A percentile compares a stretch with the other conserved stretches of the same genome.
Evolutionary conservation across 805 yeast genomes (phyloP).

Genomic region (Ogataea angusta): DNA sequence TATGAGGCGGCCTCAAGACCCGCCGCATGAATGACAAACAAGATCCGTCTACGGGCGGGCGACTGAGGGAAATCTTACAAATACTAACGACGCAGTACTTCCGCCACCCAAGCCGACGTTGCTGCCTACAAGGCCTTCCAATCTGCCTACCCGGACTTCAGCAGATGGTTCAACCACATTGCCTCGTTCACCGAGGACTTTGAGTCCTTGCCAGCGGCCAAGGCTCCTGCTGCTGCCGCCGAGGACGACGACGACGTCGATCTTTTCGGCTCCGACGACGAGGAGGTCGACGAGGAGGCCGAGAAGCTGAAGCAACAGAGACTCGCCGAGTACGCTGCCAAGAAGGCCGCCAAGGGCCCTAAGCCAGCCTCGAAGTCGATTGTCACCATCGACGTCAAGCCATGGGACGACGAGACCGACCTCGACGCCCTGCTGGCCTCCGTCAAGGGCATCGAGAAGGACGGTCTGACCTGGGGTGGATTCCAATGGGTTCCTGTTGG

Average conservation of each 20-base stretch:
- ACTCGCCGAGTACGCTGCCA: constrained; percentile 95
- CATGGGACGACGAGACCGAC: constrained; percentile 99
- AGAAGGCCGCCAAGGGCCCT: constrained; percentile 90
- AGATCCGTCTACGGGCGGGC: constrained; percentile 35
- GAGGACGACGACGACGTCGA: constrained; percentile 91
- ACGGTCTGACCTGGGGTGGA: constrained; percentile 99
- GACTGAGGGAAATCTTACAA: constrained; percentile 32
- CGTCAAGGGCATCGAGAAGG: constrained; percentile 81
- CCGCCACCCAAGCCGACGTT: constrained; percentile 96
- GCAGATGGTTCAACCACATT: constrained; percentile 99
- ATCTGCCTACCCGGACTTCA: constrained; percentile 83
- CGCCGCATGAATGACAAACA: constrained; percentile 84
- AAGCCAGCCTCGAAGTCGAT: constrained; percentile 98
- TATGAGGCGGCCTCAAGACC: constrained; percentile 95
- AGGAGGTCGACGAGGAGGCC: constrained; percentile 94
- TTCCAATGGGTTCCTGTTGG: constrained; percentile 95
- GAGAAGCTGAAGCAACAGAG: constrained; percentile 97
- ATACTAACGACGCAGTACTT: constrained; percentile 48
- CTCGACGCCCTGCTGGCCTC: constrained; percentile 82
- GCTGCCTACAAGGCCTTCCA: constrained; percentile 92
- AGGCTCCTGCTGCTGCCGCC: constrained; percentile 43
- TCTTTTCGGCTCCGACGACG: constrained; percentile 91
- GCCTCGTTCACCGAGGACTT: constrained; percentile 89
- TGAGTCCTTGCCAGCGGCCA: constrained; percentile 76
- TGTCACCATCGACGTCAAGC: constrained; percentile 96